These are phyloP conservation scores for Ceratorhiza oryzae-sativae DNA, from an alignment of 1,284 basidiomycete species.

Conservation along the genomic window DNA sequence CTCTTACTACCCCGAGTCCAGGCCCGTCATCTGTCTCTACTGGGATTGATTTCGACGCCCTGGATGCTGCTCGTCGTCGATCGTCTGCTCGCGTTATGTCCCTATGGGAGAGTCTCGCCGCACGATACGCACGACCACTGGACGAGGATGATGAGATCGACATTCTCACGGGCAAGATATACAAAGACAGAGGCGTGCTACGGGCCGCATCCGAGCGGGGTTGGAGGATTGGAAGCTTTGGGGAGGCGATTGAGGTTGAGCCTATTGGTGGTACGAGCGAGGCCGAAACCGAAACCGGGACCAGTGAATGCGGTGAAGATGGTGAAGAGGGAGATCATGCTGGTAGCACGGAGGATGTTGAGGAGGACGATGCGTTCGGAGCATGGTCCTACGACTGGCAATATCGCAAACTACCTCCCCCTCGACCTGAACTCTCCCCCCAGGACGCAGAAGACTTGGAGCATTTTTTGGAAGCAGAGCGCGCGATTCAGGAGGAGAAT, in stretches of 20 bases:
- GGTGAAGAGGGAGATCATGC: constrained; percentile 28
- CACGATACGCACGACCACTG: constrained; percentile 41
- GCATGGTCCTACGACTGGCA: constrained; percentile 28
- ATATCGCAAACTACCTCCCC: constrained; percentile 13
- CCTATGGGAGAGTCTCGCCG: constrained; percentile 43
- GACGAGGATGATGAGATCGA: constrained; percentile 44
- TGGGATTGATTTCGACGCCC: constrained; percentile 15
- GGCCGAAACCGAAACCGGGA: constrained; percentile 32
- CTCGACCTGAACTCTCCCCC: constrained; percentile 38
- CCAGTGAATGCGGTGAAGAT: constrained; percentile 28
- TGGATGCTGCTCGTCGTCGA: constrained; percentile 40
- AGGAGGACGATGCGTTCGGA: constrained; percentile 32
- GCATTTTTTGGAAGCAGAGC: constrained; percentile 41
- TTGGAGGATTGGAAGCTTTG: constrained; percentile 37
- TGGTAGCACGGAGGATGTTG: constrained; percentile 21
- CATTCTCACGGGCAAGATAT: constrained; percentile 41
- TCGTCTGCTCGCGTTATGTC: constrained; percentile 42
- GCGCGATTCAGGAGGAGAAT: constrained; percentile 29
- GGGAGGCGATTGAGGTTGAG: constrained; percentile 30
- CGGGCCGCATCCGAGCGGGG: constrained; percentile 33
- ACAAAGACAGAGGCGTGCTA: constrained; percentile 41
- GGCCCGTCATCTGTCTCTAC: neutral
- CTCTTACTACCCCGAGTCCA: constrained; percentile 9
- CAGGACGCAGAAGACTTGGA: constrained; percentile 40
- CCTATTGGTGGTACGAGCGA: constrained; percentile 18